Conservation (phyloP, 345 rosid genomes). For the sweet orange (Citrus sinensis) region DNA sequence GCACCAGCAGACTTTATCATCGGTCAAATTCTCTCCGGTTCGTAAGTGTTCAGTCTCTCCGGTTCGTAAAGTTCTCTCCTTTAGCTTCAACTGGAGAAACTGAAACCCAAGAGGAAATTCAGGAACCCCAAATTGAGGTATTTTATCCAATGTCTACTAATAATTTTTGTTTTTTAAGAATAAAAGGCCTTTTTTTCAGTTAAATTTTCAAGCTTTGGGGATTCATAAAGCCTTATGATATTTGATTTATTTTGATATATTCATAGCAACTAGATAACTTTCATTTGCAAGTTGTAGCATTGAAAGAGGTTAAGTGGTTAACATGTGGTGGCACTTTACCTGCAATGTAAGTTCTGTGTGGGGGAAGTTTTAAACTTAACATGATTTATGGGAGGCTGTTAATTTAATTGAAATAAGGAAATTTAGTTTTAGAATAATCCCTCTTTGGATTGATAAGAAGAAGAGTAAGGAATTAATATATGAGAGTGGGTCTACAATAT, state of each 20-base stretch:
- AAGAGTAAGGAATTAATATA: neutral
- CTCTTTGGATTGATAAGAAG: neutral
- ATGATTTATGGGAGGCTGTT: neutral
- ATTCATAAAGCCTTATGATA: neutral
- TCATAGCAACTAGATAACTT: neutral
- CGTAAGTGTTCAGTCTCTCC: conserved; percentile 27
- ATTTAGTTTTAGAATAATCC: neutral
- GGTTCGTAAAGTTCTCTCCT: conserved; percentile 41
- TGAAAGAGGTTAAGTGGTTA: neutral
- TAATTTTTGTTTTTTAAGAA: neutral
- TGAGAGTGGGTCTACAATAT: neutral
- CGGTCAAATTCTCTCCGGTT: conserved; percentile 32
- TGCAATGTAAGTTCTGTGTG: neutral
- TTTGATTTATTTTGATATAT: neutral
- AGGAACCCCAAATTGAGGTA: conserved; percentile 67
- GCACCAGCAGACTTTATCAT: conserved; percentile 7
- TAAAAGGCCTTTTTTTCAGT: neutral
- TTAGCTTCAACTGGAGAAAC: conserved; percentile 65
- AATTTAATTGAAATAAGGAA: neutral
- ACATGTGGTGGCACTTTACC: neutral
- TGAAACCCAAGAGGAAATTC: conserved; percentile 43
- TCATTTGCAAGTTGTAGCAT: neutral
- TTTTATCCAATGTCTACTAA: neutral
- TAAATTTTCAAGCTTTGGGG: neutral
- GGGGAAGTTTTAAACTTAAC: neutral